Base-by-base conservation (phyloP, 2,329 filamentous ascomycete genomes). In the Pseudogymnoascus destructans region DNA sequence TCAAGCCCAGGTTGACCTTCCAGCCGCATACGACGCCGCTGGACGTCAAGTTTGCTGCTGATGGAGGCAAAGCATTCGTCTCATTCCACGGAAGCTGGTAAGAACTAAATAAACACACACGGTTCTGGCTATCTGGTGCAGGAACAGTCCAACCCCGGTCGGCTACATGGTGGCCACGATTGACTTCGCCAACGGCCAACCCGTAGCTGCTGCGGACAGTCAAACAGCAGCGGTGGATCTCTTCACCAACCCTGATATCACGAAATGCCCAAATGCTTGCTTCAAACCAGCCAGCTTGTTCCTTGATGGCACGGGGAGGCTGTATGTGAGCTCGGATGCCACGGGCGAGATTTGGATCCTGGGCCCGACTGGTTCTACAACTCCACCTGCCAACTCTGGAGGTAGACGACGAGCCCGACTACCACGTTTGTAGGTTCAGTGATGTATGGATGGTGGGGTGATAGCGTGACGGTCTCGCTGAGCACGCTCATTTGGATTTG, bases 51-150 rank as follows among this genome's bases (percentile, higher is more conserved):
- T 90, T 90, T 72, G 75, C 79, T 62, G 65, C 73, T 0, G 70
- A 75, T 38, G 79, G 79, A 33, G 77, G 75, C 10, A 76, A 74
- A 1, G 85, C 84, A 1, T 89, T 80, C 71, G 72, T 90, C 15
- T 75, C 81, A 0, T 87, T 89, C 70, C 86, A 88, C 68, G 86
- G 86, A 11, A 85, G 80, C 69, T 89, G 85, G 83, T 68, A 70
- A 73, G 70, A 38, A 11, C 57, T 17, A 27, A 27, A 15, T 33
- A 49, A 8, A 60, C 65, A 7, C 57, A 59, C 11, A 64, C 61
- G 1, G 61, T 63, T 59, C 65, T 30, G 9, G 30, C 42, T 63
- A 63, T 11, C 42, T 61, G 2, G n/a, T 49, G 6, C 17, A 59
- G 59, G 38, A 49, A 58, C 27, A 40, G 57, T 21, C 65, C 72